Evolutionary conservation across 2,329 filamentous ascomycete species (phyloP), one percentile per base, ranked within the genome.

Genomic region (Colletotrichum aenigma): DNA sequence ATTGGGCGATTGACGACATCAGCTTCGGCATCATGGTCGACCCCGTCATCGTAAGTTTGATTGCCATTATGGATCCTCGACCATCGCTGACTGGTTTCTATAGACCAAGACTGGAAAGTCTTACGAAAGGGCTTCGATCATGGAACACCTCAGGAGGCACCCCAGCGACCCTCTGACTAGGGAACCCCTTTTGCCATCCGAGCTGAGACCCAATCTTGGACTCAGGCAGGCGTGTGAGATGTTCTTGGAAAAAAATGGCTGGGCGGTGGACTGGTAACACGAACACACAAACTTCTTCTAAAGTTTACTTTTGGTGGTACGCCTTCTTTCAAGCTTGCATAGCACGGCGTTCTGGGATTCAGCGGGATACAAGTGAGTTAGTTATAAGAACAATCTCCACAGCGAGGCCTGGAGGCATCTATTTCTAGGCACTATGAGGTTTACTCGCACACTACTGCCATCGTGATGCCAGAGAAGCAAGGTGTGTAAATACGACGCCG

Each of bases 191-290:
- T 85, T 85, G 0, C 87, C 91, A 1, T 86, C 88, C 2, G 95
- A 98, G 60, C 84, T 98, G 70, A 89, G 96, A 56, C 94, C 95
- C 0, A 98, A 98, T 82, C 88, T 97, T 60, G 94, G 91, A 1
- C 87, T 98, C 74, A 95, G 93, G 83, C 91, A 94, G 69, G 96
- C 95, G 0, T 97, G 95, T 81, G 92, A 94, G 61, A 94, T 97
- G 79, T 98, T 98, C 80, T 86, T 98, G 74, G 90, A 94, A 32
- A 88, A 94, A 79, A 98, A 98, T 80, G 96, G 95, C 12, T 98
- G 97, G 95, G 95, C 96, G 1, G 96, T 94, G 52, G 96, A 98
- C 83, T 98, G 94, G 94, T 98, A 87, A 78, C 74, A n/a, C 6
- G 7, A 10, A 21, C n/a, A 24, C 38, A 30, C 32, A 30, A 36